These are phyloP conservation scores for Ampelomyces quisqualis DNA, from an alignment of 2,329 filamentous ascomycete genomes.

Conservation along the genomic window DNA sequence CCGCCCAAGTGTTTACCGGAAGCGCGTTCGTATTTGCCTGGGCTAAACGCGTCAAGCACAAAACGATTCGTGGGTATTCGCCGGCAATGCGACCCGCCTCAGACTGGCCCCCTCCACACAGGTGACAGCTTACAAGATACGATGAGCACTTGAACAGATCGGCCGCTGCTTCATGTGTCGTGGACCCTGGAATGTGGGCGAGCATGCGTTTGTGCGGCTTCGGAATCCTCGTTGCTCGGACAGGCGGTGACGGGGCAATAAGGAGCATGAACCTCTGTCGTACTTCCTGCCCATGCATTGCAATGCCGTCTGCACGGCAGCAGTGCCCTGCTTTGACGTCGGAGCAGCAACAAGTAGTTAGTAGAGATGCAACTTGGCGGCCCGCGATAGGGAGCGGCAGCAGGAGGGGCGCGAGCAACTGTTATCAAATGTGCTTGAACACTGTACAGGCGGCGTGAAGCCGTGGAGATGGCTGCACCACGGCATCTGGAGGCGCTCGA, in stretches of 20 bases:
- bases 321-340: constrained; percentile 13
- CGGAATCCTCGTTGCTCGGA: constrained; percentile 23
- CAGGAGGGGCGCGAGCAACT: constrained; percentile 7
- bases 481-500: too few species aligned
- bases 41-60: constrained; percentile 22
- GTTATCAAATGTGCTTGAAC: constrained; percentile 16
- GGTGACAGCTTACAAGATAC: too few species aligned
- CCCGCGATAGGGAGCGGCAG: constrained; percentile 12
- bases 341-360: constrained; percentile 10
- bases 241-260: constrained; percentile 20
- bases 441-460: constrained; percentile 10
- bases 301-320: constrained; percentile 20
- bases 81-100: constrained; percentile 10
- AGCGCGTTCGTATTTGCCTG: constrained; percentile 21
- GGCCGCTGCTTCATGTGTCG: constrained; percentile 11
- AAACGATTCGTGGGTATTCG: constrained; percentile 12
- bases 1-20: constrained; percentile 20
- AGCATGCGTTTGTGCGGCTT: constrained; percentile 20
- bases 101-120: too few species aligned
- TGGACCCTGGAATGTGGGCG: constrained; percentile 25
- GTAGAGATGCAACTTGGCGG: constrained; percentile 8
- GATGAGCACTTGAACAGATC: constrained; percentile 11
- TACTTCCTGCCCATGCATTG: constrained; percentile 29
- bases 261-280: constrained; percentile 22
- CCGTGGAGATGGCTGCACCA: too few species aligned